phyloP scores from a whole-genome alignment of 108 stramenopile species.

The Nannochloropsis gaditana region DNA sequence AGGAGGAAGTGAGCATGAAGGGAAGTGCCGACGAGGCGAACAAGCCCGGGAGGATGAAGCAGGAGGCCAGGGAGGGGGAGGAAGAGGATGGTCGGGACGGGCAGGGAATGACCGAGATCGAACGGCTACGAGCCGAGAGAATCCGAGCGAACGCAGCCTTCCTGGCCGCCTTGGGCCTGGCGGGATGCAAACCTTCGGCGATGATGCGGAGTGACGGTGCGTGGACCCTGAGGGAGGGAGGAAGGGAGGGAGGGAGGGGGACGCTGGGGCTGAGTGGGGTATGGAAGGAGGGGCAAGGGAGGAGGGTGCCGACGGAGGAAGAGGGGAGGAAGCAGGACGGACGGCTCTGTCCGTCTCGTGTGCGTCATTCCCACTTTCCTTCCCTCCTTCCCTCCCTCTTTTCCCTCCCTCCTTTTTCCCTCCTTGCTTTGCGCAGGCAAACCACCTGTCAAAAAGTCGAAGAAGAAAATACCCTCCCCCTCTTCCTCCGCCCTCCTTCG shows the following conservation, averaged over 20 bases:
- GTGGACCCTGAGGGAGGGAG: no score
- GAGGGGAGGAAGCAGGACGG: no score
- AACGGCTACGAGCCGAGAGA: not conserved
- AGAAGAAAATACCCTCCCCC: not conserved
- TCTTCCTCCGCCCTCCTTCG: not conserved
- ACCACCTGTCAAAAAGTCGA: not conserved
- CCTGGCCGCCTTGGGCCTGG: not conserved
- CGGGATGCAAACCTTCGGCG: not conserved
- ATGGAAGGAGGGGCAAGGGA: no score
- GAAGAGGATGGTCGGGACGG: no score
- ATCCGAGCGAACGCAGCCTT: conserved; percentile 17
- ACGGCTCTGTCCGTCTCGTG: not conserved
- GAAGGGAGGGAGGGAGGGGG: no score
- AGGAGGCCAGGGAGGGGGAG: no score
- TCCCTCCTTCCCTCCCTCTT: not conserved
- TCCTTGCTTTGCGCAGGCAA: not conserved
- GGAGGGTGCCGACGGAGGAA: no score
- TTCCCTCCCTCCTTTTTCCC: not conserved
- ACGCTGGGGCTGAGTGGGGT: no score
- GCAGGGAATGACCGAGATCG: not conserved
- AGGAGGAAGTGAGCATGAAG: no score
- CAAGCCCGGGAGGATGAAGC: no score
- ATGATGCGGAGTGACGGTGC: not conserved
- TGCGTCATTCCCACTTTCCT: not conserved
- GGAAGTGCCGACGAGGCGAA: no score